phyloP scores from a whole-genome alignment of 2,329 filamentous ascomycete genomes.

The Uncinocarpus reesii region DNA sequence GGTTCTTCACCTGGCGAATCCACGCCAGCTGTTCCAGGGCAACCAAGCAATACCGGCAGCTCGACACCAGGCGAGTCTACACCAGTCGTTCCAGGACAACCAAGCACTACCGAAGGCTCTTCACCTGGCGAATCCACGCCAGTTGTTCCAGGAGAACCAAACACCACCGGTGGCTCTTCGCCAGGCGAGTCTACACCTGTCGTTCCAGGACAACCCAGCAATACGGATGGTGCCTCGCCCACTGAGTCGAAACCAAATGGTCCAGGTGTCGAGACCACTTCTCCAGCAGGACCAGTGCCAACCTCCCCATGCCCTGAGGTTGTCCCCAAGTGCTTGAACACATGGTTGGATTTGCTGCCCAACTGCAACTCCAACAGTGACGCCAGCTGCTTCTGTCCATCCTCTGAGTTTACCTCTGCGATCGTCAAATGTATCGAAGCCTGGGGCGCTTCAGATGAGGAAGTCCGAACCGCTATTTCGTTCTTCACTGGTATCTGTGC shows the following conservation, averaged over 20 bases:
- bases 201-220: background rate
- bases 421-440: slow-evolving; percentile 74
- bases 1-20: background rate
- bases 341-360: slow-evolving; percentile 61
- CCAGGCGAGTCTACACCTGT: background rate
- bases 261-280: background rate
- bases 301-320: slow-evolving; percentile 49
- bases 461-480: slow-evolving; percentile 60
- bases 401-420: slow-evolving; percentile 61
- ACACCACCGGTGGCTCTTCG: background rate
- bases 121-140: background rate
- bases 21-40: background rate
- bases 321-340: slow-evolving; percentile 83
- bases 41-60: background rate
- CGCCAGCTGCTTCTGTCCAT: slow-evolving; percentile 74
- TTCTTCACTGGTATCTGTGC: slow-evolving; percentile 93
- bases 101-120: background rate
- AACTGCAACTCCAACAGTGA: slow-evolving; percentile 79
- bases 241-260: slow-evolving; percentile 1
- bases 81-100: slow-evolving; percentile 6
- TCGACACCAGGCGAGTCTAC: background rate
- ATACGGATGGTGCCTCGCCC: background rate
- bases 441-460: slow-evolving; percentile 56
- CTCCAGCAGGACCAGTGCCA: slow-evolving; percentile 5
- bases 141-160: background rate